Percentiles rank a stretch among this genome's conserved stretches.
Conservation (phyloP, 2,329 filamentous ascomycete species). For the Aspergillus spinulosporus region DNA sequence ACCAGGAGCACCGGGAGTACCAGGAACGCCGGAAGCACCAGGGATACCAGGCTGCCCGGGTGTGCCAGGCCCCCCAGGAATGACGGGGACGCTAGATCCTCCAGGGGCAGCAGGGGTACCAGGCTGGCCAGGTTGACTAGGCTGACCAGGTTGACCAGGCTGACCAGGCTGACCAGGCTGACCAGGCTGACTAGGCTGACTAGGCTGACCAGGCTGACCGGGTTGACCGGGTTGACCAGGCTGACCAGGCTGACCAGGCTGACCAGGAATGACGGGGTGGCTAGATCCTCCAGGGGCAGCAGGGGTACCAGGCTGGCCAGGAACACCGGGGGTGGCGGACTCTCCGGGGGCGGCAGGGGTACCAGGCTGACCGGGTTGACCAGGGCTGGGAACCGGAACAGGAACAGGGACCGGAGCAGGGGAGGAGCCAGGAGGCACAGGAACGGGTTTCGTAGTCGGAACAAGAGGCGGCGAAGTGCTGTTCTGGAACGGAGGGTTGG, state of each 20-base stretch:
- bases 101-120: slow-evolving; percentile 8
- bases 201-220: slow-evolving; percentile 11
- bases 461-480: slow-evolving; percentile 18
- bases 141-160: slow-evolving; percentile 6
- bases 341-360: slow-evolving; percentile 11
- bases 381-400: slow-evolving; percentile 2
- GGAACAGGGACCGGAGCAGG: slow-evolving; percentile 17
- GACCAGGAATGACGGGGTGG: slow-evolving; percentile 5
- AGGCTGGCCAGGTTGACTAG: slow-evolving; percentile 10
- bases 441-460: slow-evolving; percentile 18
- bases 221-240: slow-evolving; percentile 9
- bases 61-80: slow-evolving; percentile 4
- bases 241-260: slow-evolving; percentile 10
- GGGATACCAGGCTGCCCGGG: slow-evolving; percentile 7
- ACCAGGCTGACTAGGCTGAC: slow-evolving; percentile 10
- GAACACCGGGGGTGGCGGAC: slow-evolving; percentile 12
- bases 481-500: slow-evolving; percentile 18
- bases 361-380: slow-evolving; percentile 11
- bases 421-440: slow-evolving; percentile 14
- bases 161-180: slow-evolving; percentile 8
- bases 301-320: slow-evolving; percentile 3
- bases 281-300: not conserved
- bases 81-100: slow-evolving; percentile 1
- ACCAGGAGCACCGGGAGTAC: slow-evolving; percentile 6
- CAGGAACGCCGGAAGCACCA: slow-evolving; percentile 14